Evolutionary conservation across 1,284 basidiomycete species (phyloP).

Genomic region (Cryptococcus jaspeensis): DNA sequence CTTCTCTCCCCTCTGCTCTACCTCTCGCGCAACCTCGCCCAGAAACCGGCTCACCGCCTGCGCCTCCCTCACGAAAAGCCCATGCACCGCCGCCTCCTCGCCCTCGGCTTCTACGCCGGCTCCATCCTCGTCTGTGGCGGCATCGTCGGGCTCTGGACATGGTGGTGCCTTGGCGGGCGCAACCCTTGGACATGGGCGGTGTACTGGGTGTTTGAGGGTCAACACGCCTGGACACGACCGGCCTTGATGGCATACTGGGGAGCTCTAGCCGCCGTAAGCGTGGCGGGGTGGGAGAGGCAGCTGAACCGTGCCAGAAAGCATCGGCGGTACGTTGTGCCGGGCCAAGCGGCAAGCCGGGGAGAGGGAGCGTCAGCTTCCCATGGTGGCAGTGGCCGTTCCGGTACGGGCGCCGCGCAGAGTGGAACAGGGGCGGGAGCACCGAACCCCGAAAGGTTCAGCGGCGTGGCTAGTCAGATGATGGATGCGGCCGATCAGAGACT

Average conservation of each 20-base stretch:
- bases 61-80: conserved; percentile 85
- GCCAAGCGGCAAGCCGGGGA: conserved; percentile 6
- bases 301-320: conserved; percentile 71
- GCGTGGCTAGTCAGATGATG: conserved; percentile 70
- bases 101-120: conserved; percentile 80
- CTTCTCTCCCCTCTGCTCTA: conserved; percentile 91
- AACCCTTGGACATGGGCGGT: conserved; percentile 89
- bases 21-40: conserved; percentile 87
- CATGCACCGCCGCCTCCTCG: conserved; percentile 77
- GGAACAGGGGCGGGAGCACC: not conserved
- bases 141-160: conserved; percentile 87
- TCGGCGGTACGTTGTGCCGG: conserved; percentile 38
- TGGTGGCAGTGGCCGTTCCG: not conserved
- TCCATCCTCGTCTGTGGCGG: conserved; percentile 74
- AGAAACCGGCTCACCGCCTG: conserved; percentile 82
- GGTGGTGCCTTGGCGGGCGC: conserved; percentile 79
- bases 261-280: conserved; percentile 71
- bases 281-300: conserved; percentile 90
- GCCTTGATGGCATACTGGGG: conserved; percentile 84
- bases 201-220: conserved; percentile 71
- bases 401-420: not conserved
- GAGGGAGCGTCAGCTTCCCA: not conserved
- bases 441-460: conserved; percentile 14
- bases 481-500: conserved; percentile 84
- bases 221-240: conserved; percentile 76